Base-by-base conservation (phyloP, 1,284 basidiomycete species). In the Pulchroboletus neoregius region DNA sequence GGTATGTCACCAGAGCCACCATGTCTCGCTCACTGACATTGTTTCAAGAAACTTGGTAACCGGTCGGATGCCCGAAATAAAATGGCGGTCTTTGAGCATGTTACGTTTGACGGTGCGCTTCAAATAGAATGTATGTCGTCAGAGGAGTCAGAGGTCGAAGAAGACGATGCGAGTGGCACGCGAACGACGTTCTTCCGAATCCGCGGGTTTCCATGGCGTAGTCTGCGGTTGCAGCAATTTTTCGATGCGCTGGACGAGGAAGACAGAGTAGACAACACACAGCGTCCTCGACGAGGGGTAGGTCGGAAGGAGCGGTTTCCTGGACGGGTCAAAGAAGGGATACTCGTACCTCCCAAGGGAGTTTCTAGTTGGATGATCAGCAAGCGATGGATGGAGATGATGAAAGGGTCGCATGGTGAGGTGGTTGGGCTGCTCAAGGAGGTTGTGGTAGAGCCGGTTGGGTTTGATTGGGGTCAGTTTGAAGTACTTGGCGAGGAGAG, bases 71-170 rank as follows among this genome's bases (percentile, higher is more conserved):
- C 76, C 22, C 75, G 85, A 18, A 68, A 78, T 53, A 75, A 71
- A 43, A 61, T 79, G 18, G 63, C 65, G 23, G 67, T 59, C 0
- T 82, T 84, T 49, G 72, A 78, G 43, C 77, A 84, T 60, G 68
- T 77, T 10, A 71, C 68, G 12, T 87, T 87, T 57, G 82, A 86
- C 54, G 75, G 76, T 13, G 84, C 85, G 7, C 65, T 87, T 44
- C 79, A 83, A 48, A 52, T 78, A 13, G 86, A 87, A 38, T 88
- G 84, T 61, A 86, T 88, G 80, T 87, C 85, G 13, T 84, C 81
- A 24, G 84, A 87, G 53, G 84, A 87, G 58, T 87, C 85, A 12
- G 77, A 79, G 48, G 68, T 66, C 34, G 82, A 81, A 39, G 63
- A 66, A 20, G 68, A 70, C 45, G 57, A 59, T 0, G 54, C 48